Percentiles rank a stretch among this genome's conserved stretches.
phyloP scores from a whole-genome alignment of 192 early-diverging fungal genomes.

The Backusella tarrabulga region DNA sequence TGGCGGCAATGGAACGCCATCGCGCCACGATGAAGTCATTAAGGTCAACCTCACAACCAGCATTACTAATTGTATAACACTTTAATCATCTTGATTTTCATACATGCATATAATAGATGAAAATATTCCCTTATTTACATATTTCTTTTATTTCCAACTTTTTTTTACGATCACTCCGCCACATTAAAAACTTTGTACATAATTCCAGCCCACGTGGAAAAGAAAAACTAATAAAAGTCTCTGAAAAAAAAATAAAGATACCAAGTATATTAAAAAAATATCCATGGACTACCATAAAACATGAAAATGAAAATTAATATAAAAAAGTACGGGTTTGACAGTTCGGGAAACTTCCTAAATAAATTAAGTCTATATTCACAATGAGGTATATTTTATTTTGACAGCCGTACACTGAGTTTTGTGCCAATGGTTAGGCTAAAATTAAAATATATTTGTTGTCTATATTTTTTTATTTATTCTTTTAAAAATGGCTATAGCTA shows the following conservation, averaged over 20 bases:
- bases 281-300: background rate
- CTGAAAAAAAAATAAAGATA: background rate
- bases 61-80: background rate
- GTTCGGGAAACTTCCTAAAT: background rate
- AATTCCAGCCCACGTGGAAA: background rate
- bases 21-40: background rate
- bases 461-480: background rate
- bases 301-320: background rate
- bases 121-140: background rate
- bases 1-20: constrained; percentile 27
- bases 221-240: background rate
- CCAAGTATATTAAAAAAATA: background rate
- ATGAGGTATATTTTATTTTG: background rate
- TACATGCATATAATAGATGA: background rate
- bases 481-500: background rate
- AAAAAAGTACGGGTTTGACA: background rate
- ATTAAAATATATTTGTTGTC: background rate
- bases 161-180: background rate
- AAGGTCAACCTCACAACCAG: background rate
- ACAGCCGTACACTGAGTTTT: background rate
- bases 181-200: background rate
- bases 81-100: background rate
- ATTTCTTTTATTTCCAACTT: background rate
- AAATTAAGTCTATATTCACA: background rate
- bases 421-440: background rate